These are phyloP conservation scores for Erucastrum elatum DNA, from an alignment of 345 rosid genomes.

Conservation along the genomic window DNA sequence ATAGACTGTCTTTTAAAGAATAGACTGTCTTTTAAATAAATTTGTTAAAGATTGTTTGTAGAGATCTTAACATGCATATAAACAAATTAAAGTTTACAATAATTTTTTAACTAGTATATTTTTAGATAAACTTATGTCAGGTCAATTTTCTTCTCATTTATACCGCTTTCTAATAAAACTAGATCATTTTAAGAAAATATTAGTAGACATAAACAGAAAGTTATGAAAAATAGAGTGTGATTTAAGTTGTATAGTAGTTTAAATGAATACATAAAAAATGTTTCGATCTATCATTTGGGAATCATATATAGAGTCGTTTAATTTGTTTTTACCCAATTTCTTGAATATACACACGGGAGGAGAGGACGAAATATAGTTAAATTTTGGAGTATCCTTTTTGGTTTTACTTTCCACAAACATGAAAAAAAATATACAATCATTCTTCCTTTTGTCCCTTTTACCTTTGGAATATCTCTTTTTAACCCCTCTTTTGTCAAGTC, in stretches of 20 bases:
- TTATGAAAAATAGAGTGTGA: not conserved
- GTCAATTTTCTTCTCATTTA: not conserved
- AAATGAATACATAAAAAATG: not conserved
- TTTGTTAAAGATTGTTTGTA: not conserved
- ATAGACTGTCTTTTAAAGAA: not conserved
- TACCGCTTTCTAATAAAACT: not conserved
- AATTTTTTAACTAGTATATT: not conserved
- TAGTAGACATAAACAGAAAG: not conserved
- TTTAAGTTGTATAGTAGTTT: not conserved
- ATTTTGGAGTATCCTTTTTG: conserved; percentile 14
- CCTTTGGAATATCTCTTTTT: conserved; percentile 35
- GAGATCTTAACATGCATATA: not conserved
- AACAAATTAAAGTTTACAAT: not conserved
- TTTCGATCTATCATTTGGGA: not conserved
- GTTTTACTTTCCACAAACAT: conserved; percentile 35
- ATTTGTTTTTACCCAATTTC: conserved; percentile 4
- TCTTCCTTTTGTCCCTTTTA: conserved; percentile 38
- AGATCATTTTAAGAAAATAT: not conserved
- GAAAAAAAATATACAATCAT: conserved; percentile 40
- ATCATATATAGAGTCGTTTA: not conserved
- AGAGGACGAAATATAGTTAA: conserved; percentile 31
- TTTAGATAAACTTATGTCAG: not conserved
- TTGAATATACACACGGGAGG: conserved; percentile 22
- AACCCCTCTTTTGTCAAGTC: no score
- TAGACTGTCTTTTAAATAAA: not conserved